Evolutionary conservation across 495 filamentous ascomycete genomes (phyloP).

Genomic region (Annulohypoxylon maeteangense): DNA sequence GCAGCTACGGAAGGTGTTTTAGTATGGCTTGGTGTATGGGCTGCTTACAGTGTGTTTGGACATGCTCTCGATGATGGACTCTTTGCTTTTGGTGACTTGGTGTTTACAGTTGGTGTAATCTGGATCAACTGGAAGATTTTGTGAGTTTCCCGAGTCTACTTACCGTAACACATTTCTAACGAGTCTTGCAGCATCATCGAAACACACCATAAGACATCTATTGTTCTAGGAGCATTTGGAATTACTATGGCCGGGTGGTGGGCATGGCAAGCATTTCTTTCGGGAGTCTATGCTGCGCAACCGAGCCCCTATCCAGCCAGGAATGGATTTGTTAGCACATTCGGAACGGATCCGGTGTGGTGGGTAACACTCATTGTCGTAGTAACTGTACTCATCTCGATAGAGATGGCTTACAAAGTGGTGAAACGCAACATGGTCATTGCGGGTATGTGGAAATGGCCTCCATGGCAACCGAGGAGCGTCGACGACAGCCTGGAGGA

Average conservation of each 20-base stretch:
- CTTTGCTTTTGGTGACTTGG: constrained; percentile 79
- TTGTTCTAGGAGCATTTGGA: constrained; percentile 70
- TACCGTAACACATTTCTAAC: background rate
- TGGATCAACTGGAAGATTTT: constrained; percentile 82
- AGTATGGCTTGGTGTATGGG: constrained; percentile 78
- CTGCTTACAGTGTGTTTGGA: constrained; percentile 66
- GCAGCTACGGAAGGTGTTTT: constrained; percentile 78
- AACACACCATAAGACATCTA: constrained; percentile 79
- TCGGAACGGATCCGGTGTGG: constrained; percentile 77
- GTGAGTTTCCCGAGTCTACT: constrained; percentile 50
- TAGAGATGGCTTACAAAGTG: constrained; percentile 51
- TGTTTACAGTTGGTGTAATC: constrained; percentile 75
- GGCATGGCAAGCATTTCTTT: constrained; percentile 80
- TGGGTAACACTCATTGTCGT: constrained; percentile 73
- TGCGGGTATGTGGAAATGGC: constrained; percentile 52
- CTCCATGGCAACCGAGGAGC: constrained; percentile 37
- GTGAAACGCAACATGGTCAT: constrained; percentile 51
- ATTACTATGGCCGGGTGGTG: constrained; percentile 64
- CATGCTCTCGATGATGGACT: constrained; percentile 62
- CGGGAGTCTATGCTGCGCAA: constrained; percentile 67
- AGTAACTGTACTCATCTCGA: constrained; percentile 46
- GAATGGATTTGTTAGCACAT: constrained; percentile 70
- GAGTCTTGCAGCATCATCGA: constrained; percentile 66
- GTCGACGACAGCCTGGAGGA: constrained; percentile 50
- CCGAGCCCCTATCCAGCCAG: constrained; percentile 76